Base-by-base conservation (phyloP, 2,329 filamentous ascomycete genomes). In the Lecanicillium sp. region DNA sequence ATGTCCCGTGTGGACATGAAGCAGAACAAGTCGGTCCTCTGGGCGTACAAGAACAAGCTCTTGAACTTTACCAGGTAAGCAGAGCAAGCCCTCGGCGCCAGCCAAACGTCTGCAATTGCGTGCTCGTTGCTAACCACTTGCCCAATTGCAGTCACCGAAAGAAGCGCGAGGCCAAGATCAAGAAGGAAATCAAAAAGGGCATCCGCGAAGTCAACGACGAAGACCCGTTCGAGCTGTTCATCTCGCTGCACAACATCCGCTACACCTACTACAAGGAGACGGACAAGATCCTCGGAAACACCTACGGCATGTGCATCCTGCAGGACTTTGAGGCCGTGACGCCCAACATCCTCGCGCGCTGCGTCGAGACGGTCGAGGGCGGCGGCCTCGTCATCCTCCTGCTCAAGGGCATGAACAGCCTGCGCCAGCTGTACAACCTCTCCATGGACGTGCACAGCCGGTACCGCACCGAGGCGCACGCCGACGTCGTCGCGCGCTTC, bases 221-320 rank as follows among this genome's bases (percentile, higher is more conserved):
- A 64, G 93, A 98, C 64, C 87, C 93, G 0, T 98, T 98, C 72
- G 93, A 98, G 70, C 80, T 97, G 47, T 98, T 97, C 70, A 86
- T 97, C 59, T 93, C 90, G 50, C 83, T 95, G 49, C 87, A 97
- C 72, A 90, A 96, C 67, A 95, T 98, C 65, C 87, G 93, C 67
- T 98, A 98, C 78, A 89, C 93, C 50, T 98, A 95, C 77, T 98
- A 98, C 75, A 98, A 98, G 71, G 93, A 98, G 72, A 97, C 93
- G 23, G 93, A 98, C 62, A 97, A 96, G 75, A 96, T 98, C 62
- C 70, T 97, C 49, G 93, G 93, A 65, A 95, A 97, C 67, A 98
- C 93, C 36, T 98, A 93, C 63, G 91, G 91, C 63, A 96, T 96
- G 88, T 96, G 90, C 66, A 95, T 98, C 55, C 71, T 98, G 57